Conservation (phyloP, 2,329 filamentous ascomycete species). For the Colletotrichum destructivum region DNA sequence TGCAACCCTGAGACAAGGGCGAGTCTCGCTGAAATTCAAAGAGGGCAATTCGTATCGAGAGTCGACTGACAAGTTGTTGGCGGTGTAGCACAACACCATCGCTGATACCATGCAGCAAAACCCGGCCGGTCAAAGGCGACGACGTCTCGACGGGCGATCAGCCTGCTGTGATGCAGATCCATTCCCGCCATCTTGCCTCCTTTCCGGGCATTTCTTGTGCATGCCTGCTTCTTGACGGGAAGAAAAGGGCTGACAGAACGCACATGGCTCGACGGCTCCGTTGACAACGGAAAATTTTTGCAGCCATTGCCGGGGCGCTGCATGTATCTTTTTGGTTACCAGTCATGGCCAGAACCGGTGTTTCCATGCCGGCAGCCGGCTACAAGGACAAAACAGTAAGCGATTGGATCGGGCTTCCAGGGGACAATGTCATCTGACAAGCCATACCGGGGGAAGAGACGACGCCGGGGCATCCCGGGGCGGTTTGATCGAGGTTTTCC, state of each 20-base stretch:
- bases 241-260: slow-evolving; percentile 17
- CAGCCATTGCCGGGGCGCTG: slow-evolving; percentile 33
- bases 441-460: slow-evolving; percentile 12
- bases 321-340: slow-evolving; percentile 17
- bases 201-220: slow-evolving; percentile 30
- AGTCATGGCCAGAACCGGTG: slow-evolving; percentile 33
- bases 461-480: background rate
- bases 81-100: slow-evolving; percentile 31
- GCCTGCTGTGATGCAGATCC: slow-evolving; percentile 33
- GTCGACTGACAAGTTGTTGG: slow-evolving; percentile 31
- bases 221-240: slow-evolving; percentile 29
- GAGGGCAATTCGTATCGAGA: slow-evolving; percentile 42
- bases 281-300: slow-evolving; percentile 35
- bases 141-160: slow-evolving; percentile 32
- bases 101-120: slow-evolving; percentile 36
- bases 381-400: slow-evolving; percentile 22
- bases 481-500: background rate
- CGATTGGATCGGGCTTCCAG: slow-evolving; percentile 35
- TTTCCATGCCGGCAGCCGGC: slow-evolving; percentile 31
- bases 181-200: slow-evolving; percentile 17
- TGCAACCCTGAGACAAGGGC: slow-evolving; percentile 11
- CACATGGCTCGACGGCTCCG: slow-evolving; percentile 38
- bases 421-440: slow-evolving; percentile 39
- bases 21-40: slow-evolving; percentile 14
- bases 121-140: slow-evolving; percentile 20